A percentile compares a stretch with the other conserved stretches of the same genome.
These are phyloP conservation scores for Metarhizium robertsii DNA, from an alignment of 2,329 filamentous ascomycete species.

Conservation along the genomic window DNA sequence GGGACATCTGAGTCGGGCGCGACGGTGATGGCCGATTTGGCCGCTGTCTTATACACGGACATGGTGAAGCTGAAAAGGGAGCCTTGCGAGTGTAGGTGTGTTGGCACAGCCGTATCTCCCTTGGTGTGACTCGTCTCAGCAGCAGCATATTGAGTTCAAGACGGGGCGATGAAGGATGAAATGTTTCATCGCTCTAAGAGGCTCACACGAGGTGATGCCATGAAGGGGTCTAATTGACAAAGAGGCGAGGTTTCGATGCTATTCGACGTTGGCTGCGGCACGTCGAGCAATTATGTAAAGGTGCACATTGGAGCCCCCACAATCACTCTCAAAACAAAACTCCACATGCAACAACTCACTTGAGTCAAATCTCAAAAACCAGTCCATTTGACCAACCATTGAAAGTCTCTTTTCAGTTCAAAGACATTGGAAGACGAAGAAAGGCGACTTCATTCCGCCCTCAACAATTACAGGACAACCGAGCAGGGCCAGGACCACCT, in stretches of 20 bases:
- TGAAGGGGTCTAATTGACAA: neutral
- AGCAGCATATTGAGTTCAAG: slow-evolving; percentile 1
- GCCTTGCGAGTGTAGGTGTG: neutral
- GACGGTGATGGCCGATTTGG: neutral
- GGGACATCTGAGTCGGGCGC: neutral
- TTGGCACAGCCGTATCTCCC: neutral
- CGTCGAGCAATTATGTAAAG: neutral
- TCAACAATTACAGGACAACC: too few relatives aligned
- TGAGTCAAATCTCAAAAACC: too few relatives aligned
- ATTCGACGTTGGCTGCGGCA: neutral
- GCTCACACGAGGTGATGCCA: neutral
- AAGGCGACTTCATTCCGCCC: too few relatives aligned
- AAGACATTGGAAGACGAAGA: too few relatives aligned
- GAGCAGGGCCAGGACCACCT: too few relatives aligned
- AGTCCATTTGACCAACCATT: too few relatives aligned
- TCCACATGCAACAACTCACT: too few relatives aligned
- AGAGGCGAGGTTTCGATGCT: too few relatives aligned
- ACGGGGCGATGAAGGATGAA: neutral
- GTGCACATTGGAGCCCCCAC: neutral
- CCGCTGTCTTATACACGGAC: slow-evolving; percentile 2
- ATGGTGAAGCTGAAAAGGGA: slow-evolving; percentile 6
- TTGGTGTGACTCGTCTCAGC: neutral
- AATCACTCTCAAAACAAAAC: too few relatives aligned
- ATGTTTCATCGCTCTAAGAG: neutral
- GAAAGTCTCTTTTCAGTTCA: too few relatives aligned